Conservation (phyloP, 805 yeast species). For the Barnettozyma siamensis region DNA sequence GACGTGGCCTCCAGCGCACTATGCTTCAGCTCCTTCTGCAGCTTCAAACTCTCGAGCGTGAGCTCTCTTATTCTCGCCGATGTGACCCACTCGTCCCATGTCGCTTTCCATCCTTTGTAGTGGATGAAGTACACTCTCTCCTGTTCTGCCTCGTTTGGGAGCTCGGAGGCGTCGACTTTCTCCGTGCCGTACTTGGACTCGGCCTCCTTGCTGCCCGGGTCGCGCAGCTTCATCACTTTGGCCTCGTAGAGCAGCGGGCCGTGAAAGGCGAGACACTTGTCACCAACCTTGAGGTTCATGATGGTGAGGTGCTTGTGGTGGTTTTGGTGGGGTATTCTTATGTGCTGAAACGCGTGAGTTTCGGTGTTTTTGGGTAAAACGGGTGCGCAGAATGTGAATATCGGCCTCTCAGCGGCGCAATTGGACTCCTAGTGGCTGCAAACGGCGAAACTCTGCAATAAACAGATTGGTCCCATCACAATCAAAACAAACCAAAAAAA, state of each 20-base stretch:
- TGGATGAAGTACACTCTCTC: constrained; percentile 62
- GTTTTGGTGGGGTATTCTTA: too few species aligned
- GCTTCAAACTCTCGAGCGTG: constrained; percentile 60
- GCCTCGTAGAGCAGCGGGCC: constrained; percentile 92
- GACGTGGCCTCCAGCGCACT: constrained; percentile 34
- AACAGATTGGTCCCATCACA: too few species aligned
- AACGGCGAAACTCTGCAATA: too few species aligned
- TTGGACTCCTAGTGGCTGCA: too few species aligned
- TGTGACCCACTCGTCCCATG: constrained; percentile 97
- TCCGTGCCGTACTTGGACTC: constrained; percentile 37
- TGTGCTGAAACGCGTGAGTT: too few species aligned
- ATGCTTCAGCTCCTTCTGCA: constrained; percentile 54
- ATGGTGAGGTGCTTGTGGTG: too few species aligned
- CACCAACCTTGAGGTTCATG: constrained; percentile 18
- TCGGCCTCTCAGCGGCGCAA: too few species aligned
- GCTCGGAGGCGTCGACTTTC: constrained; percentile 17
- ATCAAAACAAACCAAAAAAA: too few species aligned
- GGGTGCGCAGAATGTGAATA: too few species aligned
- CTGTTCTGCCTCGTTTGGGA: constrained; percentile 32
- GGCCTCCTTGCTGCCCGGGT: constrained; percentile 41
- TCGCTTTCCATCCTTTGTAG: constrained; percentile 91
- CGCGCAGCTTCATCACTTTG: constrained; percentile 60
- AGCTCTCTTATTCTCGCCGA: constrained; percentile 59
- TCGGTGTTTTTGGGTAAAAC: too few species aligned
- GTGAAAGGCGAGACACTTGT: constrained; percentile 71